Base-by-base conservation (phyloP, 495 filamentous ascomycete genomes). In the Achaetomiella virescens region DNA sequence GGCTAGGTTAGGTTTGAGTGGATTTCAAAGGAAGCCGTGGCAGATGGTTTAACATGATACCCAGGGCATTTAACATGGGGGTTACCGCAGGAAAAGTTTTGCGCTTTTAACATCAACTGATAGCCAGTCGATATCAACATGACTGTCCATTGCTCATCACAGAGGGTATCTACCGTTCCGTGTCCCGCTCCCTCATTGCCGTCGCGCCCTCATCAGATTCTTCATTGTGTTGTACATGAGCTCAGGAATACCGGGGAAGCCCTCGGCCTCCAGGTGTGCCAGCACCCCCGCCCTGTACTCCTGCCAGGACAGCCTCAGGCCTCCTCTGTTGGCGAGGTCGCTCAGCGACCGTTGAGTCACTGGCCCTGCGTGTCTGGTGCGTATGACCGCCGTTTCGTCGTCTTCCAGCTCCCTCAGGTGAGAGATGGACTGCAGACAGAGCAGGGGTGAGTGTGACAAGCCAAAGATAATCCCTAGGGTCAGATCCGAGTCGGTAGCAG, bases 201-300 rank as follows among this genome's bases (percentile, higher is more conserved):
- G 21, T 53, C 68, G 70, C n/a, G 66, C 65, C 44, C 52, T 70
- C 73, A 76, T 80, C 25, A 89, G 71, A 31, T 82, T 80, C 68
- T 87, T 91, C 83, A 95, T 90, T 11, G 90, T 92, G 62, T 83
- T 88, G 58, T 86, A 86, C 82, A 95, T 88, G 66, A 95, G 68
- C 55, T 86, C 78, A 14, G 77, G 75, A 47, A 92, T 77, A 5
- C 91, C 91, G 24, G 64, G 65, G 47, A 84, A 81, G 0, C 86
- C 88, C 40, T 78, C 77, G 9, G 66, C 70, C 54, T 89, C 87
- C 56, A 95, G 67, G 73, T 83, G 84, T 45, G 76, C 76, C 49
- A 96, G 70, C 55, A 93, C 86, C n/a, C 81, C 78, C 2, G 88
- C 70, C 46, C 85, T 75, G 64, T 93, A 96, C 50, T 87, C 85